Conservation (phyloP, 495 filamentous ascomycete genomes). For the Penicillium verhagenii region DNA sequence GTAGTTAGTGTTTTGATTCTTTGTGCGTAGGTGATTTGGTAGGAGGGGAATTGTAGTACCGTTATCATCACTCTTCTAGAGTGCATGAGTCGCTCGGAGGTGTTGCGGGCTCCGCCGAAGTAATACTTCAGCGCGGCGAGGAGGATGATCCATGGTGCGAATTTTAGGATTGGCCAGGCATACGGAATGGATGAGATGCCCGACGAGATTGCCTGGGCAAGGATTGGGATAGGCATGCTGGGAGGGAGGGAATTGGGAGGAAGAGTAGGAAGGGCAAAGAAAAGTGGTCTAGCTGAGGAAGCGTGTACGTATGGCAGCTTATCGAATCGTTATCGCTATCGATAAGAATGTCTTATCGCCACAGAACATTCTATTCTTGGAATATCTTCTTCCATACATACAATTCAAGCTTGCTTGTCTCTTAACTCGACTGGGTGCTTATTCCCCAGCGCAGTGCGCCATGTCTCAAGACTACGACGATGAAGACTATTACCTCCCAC, state of each 20-base stretch:
- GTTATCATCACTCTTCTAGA: slow-evolving; percentile 92
- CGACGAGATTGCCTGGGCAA: slow-evolving; percentile 58
- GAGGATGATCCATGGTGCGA: slow-evolving; percentile 54
- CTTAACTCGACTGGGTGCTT: not conserved
- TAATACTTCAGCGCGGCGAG: slow-evolving; percentile 73
- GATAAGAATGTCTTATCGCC: slow-evolving; percentile 14
- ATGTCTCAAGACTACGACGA: slow-evolving; percentile 36
- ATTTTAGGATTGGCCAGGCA: slow-evolving; percentile 58
- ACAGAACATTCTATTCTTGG: slow-evolving; percentile 10
- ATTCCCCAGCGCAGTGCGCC: slow-evolving; percentile 4
- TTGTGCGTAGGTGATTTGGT: not conserved
- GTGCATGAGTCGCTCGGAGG: slow-evolving; percentile 83
- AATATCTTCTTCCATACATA: not conserved
- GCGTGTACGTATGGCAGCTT: slow-evolving; percentile 16
- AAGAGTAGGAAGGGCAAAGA: slow-evolving; percentile 8
- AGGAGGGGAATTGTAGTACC: slow-evolving; percentile 38
- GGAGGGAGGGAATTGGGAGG: slow-evolving; percentile 1
- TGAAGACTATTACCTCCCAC: slow-evolving; percentile 63
- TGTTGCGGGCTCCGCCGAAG: slow-evolving; percentile 71
- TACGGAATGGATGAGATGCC: slow-evolving; percentile 69
- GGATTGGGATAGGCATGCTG: slow-evolving; percentile 77
- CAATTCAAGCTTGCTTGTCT: not conserved
- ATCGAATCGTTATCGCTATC: slow-evolving; percentile 17
- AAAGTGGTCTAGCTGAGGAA: slow-evolving; percentile 15
- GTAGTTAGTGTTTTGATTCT: slow-evolving; percentile 1